phyloP scores from a whole-genome alignment of 257 asterid genomes.

The Plantago ovata region DNA sequence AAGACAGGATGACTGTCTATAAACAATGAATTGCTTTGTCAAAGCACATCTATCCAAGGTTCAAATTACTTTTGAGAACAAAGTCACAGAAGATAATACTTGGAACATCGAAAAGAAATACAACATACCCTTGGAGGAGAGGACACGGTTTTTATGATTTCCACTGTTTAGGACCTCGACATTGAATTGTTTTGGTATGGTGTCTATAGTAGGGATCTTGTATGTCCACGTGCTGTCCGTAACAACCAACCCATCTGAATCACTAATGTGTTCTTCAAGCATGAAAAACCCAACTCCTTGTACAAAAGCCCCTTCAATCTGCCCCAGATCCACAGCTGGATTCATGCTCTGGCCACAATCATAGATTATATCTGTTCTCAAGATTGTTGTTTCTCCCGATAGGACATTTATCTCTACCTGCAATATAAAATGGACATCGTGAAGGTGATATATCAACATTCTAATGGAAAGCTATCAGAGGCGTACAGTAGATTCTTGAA shows the following conservation, averaged over 20 bases:
- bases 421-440: neutral
- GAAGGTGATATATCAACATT: too few relatives aligned
- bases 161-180: conserved; percentile 58
- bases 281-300: conserved; percentile 80
- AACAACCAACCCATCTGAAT: conserved; percentile 47
- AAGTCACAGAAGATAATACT: neutral
- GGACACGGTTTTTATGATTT: conserved; percentile 50
- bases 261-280: conserved; percentile 59
- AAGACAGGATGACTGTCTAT: too few relatives aligned
- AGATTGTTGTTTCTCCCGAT: conserved; percentile 52
- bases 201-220: conserved; percentile 72
- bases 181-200: conserved; percentile 53
- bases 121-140: conserved; percentile 68
- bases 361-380: conserved; percentile 56
- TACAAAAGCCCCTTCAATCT: conserved; percentile 79
- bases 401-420: conserved; percentile 66
- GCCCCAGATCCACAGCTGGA: conserved; percentile 74
- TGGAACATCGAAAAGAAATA: neutral
- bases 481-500: neutral
- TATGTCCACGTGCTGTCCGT: conserved; percentile 64
- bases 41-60: too few relatives aligned
- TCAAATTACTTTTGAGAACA: too few relatives aligned
- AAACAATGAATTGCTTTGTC: too few relatives aligned
- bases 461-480: neutral
- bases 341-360: conserved; percentile 87